Conservation (phyloP, 2,329 filamentous ascomycete species). For the Paecilomyces sp. region DNA sequence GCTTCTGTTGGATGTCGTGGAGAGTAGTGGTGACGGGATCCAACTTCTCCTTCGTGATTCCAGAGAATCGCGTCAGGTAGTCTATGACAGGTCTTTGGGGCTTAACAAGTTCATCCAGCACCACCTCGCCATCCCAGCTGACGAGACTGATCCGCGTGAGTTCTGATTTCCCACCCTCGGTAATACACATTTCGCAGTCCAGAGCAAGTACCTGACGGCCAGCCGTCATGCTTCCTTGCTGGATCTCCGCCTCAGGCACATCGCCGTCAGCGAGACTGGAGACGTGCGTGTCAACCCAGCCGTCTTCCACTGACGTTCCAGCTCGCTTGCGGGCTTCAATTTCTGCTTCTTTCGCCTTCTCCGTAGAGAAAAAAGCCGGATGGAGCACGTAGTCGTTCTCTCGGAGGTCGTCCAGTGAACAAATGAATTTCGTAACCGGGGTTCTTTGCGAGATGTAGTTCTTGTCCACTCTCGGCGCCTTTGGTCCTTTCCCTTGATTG, state of each 20-base stretch:
- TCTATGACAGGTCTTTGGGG: constrained; percentile 81
- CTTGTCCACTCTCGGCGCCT: constrained; percentile 56
- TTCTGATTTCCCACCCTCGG: constrained; percentile 68
- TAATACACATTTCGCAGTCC: constrained; percentile 97
- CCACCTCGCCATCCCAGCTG: constrained; percentile 72
- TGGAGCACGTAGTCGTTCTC: constrained; percentile 83
- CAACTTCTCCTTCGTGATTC: constrained; percentile 83
- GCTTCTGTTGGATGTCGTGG: constrained; percentile 69
- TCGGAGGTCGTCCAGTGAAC: constrained; percentile 63
- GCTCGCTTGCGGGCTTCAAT: constrained; percentile 46
- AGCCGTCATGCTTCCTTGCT: constrained; percentile 75
- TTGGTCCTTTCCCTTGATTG: constrained; percentile 48
- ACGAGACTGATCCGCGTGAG: constrained; percentile 85
- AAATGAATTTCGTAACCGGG: constrained; percentile 72
- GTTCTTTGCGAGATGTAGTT: constrained; percentile 70
- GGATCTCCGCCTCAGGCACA: constrained; percentile 62
- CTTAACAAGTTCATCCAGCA: constrained; percentile 89
- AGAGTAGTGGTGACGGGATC: constrained; percentile 76
- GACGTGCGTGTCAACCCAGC: constrained; percentile 79
- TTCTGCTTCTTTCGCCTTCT: constrained; percentile 48
- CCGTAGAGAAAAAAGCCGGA: constrained; percentile 60
- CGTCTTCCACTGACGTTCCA: constrained; percentile 47
- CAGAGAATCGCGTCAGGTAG: constrained; percentile 86
- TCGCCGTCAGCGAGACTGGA: constrained; percentile 58
- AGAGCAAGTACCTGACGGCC: constrained; percentile 73